Evolutionary conservation across 1,284 basidiomycete species (phyloP).

Genomic region (Malassezia cuniculi): DNA sequence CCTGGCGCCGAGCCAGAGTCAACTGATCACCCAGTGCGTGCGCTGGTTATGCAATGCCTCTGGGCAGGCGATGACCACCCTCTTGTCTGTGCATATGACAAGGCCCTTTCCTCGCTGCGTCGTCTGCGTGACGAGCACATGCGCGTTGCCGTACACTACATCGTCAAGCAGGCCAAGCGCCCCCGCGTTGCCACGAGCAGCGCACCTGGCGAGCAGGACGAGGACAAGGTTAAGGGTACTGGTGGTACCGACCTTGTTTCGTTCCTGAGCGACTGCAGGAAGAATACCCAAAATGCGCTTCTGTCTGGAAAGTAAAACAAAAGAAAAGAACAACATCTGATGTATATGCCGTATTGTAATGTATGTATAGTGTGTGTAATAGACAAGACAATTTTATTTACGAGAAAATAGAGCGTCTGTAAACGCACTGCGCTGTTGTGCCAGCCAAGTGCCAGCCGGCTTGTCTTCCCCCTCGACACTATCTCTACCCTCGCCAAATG

Average conservation of each 20-base stretch:
- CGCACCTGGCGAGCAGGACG: constrained; percentile 20
- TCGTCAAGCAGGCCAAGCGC: constrained; percentile 29
- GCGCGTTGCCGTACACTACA: constrained; percentile 70
- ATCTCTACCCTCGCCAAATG: no score
- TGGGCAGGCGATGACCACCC: constrained; percentile 17
- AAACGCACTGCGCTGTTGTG: constrained; percentile 8
- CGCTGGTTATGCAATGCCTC: constrained; percentile 22
- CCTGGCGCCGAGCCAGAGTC: background rate
- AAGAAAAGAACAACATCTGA: background rate
- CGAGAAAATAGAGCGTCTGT: constrained; percentile 3
- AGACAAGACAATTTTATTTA: background rate
- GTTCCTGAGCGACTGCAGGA: constrained; percentile 32
- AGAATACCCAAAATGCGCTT: constrained; percentile 32
- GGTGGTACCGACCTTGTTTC: constrained; percentile 37
- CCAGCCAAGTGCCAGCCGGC: no score
- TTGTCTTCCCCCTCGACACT: no score
- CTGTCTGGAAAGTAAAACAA: no score
- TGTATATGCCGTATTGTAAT: background rate
- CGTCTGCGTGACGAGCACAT: constrained; percentile 75
- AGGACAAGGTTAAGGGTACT: constrained; percentile 24
- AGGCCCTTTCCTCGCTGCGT: constrained; percentile 60
- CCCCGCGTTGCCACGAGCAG: background rate
- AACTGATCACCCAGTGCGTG: constrained; percentile 25
- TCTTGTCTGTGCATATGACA: constrained; percentile 53
- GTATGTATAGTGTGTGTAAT: background rate